These are phyloP conservation scores for Fusarium proliferatum DNA, from an alignment of 2,329 filamentous ascomycete genomes.

Conservation along the genomic window DNA sequence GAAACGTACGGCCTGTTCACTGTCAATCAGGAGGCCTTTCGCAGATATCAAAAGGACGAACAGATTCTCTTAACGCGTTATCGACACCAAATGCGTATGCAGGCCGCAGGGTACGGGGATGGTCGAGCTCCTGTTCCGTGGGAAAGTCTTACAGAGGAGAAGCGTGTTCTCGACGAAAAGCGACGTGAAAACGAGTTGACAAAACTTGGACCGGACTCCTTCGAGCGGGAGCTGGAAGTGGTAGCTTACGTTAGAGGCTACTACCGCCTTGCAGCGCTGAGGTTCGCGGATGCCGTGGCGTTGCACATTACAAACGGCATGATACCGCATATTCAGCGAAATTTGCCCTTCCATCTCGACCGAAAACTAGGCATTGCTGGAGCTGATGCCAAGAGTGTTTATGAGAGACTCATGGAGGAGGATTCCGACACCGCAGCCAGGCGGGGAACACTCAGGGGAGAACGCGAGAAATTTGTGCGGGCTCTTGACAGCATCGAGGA, in stretches of 20 bases:
- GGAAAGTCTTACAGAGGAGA: constrained; percentile 61
- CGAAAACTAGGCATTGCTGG: constrained; percentile 56
- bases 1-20: constrained; percentile 69
- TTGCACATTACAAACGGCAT: constrained; percentile 62
- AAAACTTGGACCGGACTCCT: constrained; percentile 68
- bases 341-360: constrained; percentile 57
- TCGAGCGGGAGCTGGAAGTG: constrained; percentile 68
- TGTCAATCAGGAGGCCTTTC: constrained; percentile 62
- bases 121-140: constrained; percentile 51
- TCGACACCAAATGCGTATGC: constrained; percentile 62
- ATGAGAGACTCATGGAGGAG: constrained; percentile 61
- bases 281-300: constrained; percentile 69
- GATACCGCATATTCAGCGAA: constrained; percentile 56
- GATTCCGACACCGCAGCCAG: constrained; percentile 56
- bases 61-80: constrained; percentile 57
- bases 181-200: constrained; percentile 55
- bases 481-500: constrained; percentile 59
- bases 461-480: constrained; percentile 59
- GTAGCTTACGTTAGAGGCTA: constrained; percentile 74
- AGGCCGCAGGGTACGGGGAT: constrained; percentile 50
- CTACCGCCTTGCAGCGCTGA: constrained; percentile 72
- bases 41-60: constrained; percentile 59
- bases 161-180: constrained; percentile 57
- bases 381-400: constrained; percentile 46
- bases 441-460: constrained; percentile 55